Base-by-base conservation (phyloP, 306 rosid genomes). In the Vigna radiata region DNA sequence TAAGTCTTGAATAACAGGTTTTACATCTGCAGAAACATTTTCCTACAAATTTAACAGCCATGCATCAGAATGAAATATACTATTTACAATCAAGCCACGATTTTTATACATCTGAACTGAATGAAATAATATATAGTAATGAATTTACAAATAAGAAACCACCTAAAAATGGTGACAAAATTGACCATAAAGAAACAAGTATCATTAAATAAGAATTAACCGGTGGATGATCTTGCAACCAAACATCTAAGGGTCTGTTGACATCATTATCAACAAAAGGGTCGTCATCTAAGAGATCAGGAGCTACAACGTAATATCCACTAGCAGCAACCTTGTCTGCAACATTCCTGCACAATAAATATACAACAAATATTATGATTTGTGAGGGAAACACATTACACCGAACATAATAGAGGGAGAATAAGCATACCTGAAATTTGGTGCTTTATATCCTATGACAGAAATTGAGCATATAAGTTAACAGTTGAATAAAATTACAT, bases 261-360 rank as follows among this genome's bases (percentile, higher is more conserved):
- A 76, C 25, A 41, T 77, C 55, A 5, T 83, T 72, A 9, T 76
- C 66, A 16, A 15, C 81, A 77, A 2, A 89, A 62, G 95, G 93
- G 21, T 91, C 93, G 5, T 88, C 90, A 50, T 88, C 33, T 0
- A 89, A 77, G 78, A 90, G 86, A 67, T 93, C 94, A 46, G 98
- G 90, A 73, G 79, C 89, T 54, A 71, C 89, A 21, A 84, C 91
- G 75, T 70, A 79, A 84, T 83, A 93, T 17, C 95, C 90, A 21
- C 91, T 89, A 53, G 85, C 83, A 73, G 90, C 91, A 81, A 85
- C 70, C 82, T 87, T 89, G 85, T 91, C 93, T 2, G 93, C 98
- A 8, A 93, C 68, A 76, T 87, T 77, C 88, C 98, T 93, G 79
- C 60, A 80, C 23, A 77, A 67, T 11, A 39, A n/a, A n/a, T n/a